These are phyloP conservation scores for Orobanche coerulescens DNA, from an alignment of 257 asterid genomes.

Conservation along the genomic window DNA sequence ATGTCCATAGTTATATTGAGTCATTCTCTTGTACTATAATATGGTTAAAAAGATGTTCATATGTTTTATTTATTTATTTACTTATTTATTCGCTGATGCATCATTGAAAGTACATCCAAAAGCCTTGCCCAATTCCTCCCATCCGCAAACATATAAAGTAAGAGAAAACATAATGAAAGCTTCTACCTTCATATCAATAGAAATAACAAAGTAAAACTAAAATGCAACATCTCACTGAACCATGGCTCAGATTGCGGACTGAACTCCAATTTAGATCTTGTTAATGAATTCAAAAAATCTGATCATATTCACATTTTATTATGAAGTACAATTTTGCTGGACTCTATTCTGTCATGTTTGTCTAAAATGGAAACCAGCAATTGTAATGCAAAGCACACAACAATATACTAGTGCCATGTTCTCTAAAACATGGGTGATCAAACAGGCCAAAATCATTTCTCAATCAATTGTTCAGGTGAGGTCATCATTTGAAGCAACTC, in stretches of 20 bases:
- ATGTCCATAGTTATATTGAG: not conserved
- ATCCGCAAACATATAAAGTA: not conserved
- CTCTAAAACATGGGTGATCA: not conserved
- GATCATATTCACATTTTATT: not conserved
- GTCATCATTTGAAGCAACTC: not conserved
- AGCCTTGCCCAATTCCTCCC: not conserved
- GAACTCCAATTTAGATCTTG: not conserved
- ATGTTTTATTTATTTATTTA: too few species aligned
- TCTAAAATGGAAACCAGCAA: not conserved
- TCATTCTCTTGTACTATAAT: not conserved
- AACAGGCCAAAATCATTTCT: conserved; percentile 1
- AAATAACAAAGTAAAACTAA: not conserved
- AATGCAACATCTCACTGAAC: conserved; percentile 5
- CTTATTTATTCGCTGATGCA: too few species aligned
- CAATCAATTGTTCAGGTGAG: not conserved
- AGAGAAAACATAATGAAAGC: not conserved
- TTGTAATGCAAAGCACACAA: not conserved
- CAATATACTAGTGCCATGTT: not conserved
- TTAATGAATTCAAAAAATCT: not conserved
- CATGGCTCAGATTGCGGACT: not conserved
- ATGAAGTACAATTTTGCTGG: not conserved
- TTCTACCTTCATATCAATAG: conserved; percentile 2
- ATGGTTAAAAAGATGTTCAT: not conserved
- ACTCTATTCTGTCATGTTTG: not conserved
- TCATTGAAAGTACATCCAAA: not conserved